Percentiles rank a stretch among this genome's conserved stretches.
Evolutionary conservation across 768 basidiomycete genomes (phyloP).

Genomic region (Cystofilobasidium macerans): DNA sequence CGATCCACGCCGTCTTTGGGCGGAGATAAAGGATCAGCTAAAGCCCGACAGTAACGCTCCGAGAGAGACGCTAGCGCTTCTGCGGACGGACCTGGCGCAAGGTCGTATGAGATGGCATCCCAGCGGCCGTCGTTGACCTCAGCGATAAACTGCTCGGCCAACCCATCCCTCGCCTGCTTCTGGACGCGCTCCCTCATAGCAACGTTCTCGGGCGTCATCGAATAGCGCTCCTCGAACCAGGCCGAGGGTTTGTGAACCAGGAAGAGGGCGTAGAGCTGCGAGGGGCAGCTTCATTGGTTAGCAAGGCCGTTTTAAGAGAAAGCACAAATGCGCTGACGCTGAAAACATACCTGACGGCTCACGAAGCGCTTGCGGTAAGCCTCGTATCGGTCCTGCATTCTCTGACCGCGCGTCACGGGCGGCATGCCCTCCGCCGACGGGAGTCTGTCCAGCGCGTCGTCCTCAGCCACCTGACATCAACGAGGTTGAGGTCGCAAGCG

Average conservation of each 20-base stretch:
- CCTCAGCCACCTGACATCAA: constrained; percentile 47
- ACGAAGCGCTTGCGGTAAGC: constrained; percentile 88
- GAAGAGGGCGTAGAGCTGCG: constrained; percentile 87
- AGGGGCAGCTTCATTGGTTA: constrained; percentile 6
- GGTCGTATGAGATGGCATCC: constrained; percentile 43
- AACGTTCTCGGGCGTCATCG: constrained; percentile 59
- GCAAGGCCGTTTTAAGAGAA: background rate
- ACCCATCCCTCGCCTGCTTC: constrained; percentile 72
- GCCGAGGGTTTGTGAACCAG: constrained; percentile 89
- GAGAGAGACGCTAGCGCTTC: background rate
- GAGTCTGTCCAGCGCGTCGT: constrained; percentile 65
- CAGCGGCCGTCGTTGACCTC: constrained; percentile 76
- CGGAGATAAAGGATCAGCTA: background rate
- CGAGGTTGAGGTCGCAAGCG: constrained; percentile 46
- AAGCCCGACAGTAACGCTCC: background rate
- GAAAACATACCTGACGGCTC: constrained; percentile 71
- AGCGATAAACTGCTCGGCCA: constrained; percentile 58
- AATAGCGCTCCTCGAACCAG: constrained; percentile 96
- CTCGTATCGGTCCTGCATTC: constrained; percentile 75
- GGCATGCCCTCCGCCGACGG: constrained; percentile 46
- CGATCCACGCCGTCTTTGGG: background rate
- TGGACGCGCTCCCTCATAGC: constrained; percentile 65
- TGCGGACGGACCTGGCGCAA: constrained; percentile 12
- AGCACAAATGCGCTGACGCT: background rate
- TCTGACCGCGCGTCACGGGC: constrained; percentile 69